Conservation (phyloP, 2,329 filamentous ascomycete species). For the Ceratocystiopsis minuta region DNA sequence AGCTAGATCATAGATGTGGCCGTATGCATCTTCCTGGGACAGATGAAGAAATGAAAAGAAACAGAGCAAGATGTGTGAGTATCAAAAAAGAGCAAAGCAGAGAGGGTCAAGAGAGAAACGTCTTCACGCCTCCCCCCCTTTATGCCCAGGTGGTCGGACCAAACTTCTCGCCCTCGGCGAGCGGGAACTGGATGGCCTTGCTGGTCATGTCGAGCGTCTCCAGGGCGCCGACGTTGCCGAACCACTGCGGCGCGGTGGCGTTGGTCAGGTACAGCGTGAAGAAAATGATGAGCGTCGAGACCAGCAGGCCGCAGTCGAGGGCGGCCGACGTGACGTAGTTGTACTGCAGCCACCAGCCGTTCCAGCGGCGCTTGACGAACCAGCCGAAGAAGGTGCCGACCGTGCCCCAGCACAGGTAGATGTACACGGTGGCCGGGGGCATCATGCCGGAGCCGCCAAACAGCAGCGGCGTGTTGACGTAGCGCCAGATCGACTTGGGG, state of each 20-base stretch:
- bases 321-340: slow-evolving; percentile 61
- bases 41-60: background rate
- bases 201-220: slow-evolving; percentile 5
- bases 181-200: slow-evolving; percentile 2
- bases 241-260: slow-evolving; percentile 40
- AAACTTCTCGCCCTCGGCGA: slow-evolving; percentile 5
- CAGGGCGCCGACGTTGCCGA: slow-evolving; percentile 29
- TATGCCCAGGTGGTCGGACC: slow-evolving; percentile 7
- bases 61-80: background rate
- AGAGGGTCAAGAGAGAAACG: background rate
- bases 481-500: slow-evolving; percentile 43
- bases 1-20: background rate
- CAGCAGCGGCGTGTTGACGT: slow-evolving; percentile 49
- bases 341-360: slow-evolving; percentile 61
- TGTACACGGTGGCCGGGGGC: slow-evolving; percentile 52
- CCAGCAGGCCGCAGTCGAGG: slow-evolving; percentile 47
- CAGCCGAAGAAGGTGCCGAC: slow-evolving; percentile 53
- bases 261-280: slow-evolving; percentile 45
- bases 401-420: slow-evolving; percentile 52
- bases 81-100: background rate
- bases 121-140: background rate
- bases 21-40: no score
- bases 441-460: slow-evolving; percentile 46
- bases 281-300: slow-evolving; percentile 53
- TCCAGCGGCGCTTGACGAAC: slow-evolving; percentile 44